Evolutionary conservation across 345 rosid genomes (phyloP).

Genomic region (Camelina sativa): DNA sequence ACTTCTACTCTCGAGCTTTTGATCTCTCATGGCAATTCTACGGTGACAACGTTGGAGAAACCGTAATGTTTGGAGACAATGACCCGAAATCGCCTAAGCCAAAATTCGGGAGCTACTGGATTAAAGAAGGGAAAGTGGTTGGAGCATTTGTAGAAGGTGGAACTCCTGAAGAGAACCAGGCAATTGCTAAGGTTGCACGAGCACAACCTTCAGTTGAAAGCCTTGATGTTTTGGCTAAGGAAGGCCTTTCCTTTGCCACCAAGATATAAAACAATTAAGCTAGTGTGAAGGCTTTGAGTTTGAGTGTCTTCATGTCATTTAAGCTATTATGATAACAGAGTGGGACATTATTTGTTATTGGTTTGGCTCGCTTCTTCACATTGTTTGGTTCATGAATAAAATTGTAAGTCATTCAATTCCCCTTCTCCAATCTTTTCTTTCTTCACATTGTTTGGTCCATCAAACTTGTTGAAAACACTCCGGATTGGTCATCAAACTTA

Average conservation of each 20-base stretch:
- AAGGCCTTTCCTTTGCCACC: slow-evolving; percentile 68
- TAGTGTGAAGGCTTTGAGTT: slow-evolving; percentile 20
- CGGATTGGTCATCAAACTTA: no score
- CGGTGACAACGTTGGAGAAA: slow-evolving; percentile 72
- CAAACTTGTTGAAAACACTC: no score
- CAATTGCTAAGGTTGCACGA: slow-evolving; percentile 82
- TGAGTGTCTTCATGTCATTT: background rate
- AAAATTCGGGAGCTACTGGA: slow-evolving; percentile 90
- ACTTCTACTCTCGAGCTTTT: slow-evolving; percentile 48
- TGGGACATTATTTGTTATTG: background rate
- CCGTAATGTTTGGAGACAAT: slow-evolving; percentile 79
- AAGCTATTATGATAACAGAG: slow-evolving; percentile 3
- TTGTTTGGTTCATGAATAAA: slow-evolving; percentile 26
- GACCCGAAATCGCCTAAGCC: slow-evolving; percentile 63
- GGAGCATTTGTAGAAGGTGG: slow-evolving; percentile 95
- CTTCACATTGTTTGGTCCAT: no score
- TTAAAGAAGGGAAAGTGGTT: slow-evolving; percentile 80
- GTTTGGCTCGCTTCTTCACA: background rate
- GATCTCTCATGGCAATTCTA: slow-evolving; percentile 97
- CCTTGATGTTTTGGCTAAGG: slow-evolving; percentile 60
- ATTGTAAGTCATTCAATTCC: slow-evolving; percentile 6
- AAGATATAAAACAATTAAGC: slow-evolving; percentile 19
- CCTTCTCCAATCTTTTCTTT: background rate
- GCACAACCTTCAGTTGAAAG: slow-evolving; percentile 66
- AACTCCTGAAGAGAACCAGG: slow-evolving; percentile 81